phyloP scores from a whole-genome alignment of 345 rosid genomes.

The Aegle marmelos region DNA sequence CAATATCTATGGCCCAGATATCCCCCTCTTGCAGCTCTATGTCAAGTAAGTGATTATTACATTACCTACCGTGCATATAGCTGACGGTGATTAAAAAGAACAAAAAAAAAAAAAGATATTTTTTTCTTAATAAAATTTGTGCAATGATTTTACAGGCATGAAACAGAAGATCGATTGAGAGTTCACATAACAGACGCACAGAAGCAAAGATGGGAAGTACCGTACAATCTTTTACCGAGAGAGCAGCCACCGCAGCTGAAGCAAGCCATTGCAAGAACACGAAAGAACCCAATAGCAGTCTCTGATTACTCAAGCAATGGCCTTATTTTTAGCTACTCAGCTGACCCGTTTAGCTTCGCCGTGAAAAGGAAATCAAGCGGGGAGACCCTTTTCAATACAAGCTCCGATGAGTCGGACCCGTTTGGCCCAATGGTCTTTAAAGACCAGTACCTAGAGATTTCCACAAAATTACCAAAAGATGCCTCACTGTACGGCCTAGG shows the following conservation, averaged over 20 bases:
- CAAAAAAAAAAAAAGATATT: not conserved
- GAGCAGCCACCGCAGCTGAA: slow-evolving; percentile 59
- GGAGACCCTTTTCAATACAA: slow-evolving; percentile 73
- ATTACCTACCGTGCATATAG: not conserved
- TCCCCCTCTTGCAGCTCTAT: slow-evolving; percentile 66
- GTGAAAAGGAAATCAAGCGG: slow-evolving; percentile 82
- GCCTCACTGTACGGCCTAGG: slow-evolving; percentile 92
- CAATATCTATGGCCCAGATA: slow-evolving; percentile 80
- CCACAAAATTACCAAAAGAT: slow-evolving; percentile 73
- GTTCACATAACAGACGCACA: slow-evolving; percentile 87
- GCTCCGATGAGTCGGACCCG: slow-evolving; percentile 44
- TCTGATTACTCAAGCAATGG: slow-evolving; percentile 62
- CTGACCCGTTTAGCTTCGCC: slow-evolving; percentile 84
- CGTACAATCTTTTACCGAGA: slow-evolving; percentile 77
- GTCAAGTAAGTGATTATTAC: slow-evolving; percentile 56
- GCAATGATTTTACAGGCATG: slow-evolving; percentile 53
- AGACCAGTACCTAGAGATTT: slow-evolving; percentile 94
- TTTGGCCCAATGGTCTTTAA: slow-evolving; percentile 76
- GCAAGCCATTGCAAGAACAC: slow-evolving; percentile 41
- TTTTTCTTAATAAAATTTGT: slow-evolving; percentile 10
- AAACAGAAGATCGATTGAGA: slow-evolving; percentile 67
- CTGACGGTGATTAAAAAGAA: not conserved
- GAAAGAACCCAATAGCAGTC: slow-evolving; percentile 45
- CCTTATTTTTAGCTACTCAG: slow-evolving; percentile 57
- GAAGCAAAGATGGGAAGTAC: slow-evolving; percentile 94